Base-by-base conservation (phyloP, 2,329 filamentous ascomycete genomes). In the Neurospora crassa region DNA sequence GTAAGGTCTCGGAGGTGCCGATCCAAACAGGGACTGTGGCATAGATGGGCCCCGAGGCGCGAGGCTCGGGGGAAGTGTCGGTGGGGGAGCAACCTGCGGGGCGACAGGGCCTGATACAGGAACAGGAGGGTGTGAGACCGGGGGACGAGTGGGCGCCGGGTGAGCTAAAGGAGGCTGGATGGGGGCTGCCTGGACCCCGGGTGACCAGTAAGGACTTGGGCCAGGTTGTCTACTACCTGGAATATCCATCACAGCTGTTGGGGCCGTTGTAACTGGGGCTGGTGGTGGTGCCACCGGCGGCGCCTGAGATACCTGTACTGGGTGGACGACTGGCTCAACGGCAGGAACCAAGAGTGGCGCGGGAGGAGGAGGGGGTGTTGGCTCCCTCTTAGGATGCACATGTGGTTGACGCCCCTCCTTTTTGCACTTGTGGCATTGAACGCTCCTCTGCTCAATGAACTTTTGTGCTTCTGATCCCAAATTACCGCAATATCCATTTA, bases 351-450 rank as follows among this genome's bases (percentile, higher is more conserved):
- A 63, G 29, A 63, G 53, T 16, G 53, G 53, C 8, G 24, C 71
- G 8, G 76, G 75, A 68, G 76, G 75, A 10, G 77, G 75, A 41
- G 77, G 73, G 20, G 79, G 77, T 2, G 75, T 73, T 29, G 79
- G 76, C 72, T 78, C 75, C 42, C 76, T 76, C 2, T 72, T 72
- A 40, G 72, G 76, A 71, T 80, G 81, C 29, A 79, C 76, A 37
- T 77, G 74, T 3, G 85, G 82, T 70, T 84, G 82, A 37, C 83
- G 84, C 71, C 85, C 85, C 40, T 80, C 79, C 77, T 88, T 90
- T 74, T 84, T 86, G 78, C 92, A 94, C 79, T 92, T 92, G 80
- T 94, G 92, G 76, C 92, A 94, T 79, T 93, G 90, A 74, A 88
- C 91, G 73, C 85, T 86, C 40, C 86, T 83, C 75, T 89, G 87